Evolutionary conservation across 2,329 filamentous ascomycete genomes (phyloP), one percentile per base, ranked within the genome.

Genomic region (Acrocalymma vagum): DNA sequence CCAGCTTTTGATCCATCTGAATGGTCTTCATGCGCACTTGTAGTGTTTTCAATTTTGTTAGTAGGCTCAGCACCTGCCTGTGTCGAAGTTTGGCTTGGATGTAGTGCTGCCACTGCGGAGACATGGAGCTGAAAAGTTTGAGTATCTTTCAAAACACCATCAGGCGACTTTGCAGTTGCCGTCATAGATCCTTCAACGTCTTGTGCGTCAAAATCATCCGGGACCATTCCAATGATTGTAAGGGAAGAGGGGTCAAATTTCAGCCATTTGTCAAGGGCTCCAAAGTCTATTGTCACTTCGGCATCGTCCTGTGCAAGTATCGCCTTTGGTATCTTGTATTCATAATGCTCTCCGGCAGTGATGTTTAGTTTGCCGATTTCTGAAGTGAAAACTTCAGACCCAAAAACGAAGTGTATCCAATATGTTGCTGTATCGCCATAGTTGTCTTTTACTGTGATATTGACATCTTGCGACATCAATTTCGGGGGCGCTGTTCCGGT

Each of bases 401-500:
- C 38, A 24, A 77, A 65, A 17, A 70, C 54, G 9, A 83, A 51
- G 17, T 67, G 65, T 17, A 89, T 61, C 1, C 80, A 81, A 10
- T 83, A 72, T 32, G 78, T 81, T 6, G 87, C 78, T 4, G 69
- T 70, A 59, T 89, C 80, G 5, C 76, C 77, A 47, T 78, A 82
- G n/a, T 71, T 72, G 58, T 90, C 86, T 6, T 70, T 72, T 2
- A 84, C 80, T 5, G 73, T 73, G 27, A 91, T 72, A 0, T 77
- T 81, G 25, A 93, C 78, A 51, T 86, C 86, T 18, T 79, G 75
- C 4, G 84, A 81, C 32, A 75, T 73, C 3, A 82, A 79, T 34
- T 75, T 72, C n/a, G 74, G 59, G 0, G 84, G 82, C 3, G 87
- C 83, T 2, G 72, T 86, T 3, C 90, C 91, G 21, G 71, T 77